Conservation (phyloP, 768 basidiomycete species). For the Lepiota venenata region DNA sequence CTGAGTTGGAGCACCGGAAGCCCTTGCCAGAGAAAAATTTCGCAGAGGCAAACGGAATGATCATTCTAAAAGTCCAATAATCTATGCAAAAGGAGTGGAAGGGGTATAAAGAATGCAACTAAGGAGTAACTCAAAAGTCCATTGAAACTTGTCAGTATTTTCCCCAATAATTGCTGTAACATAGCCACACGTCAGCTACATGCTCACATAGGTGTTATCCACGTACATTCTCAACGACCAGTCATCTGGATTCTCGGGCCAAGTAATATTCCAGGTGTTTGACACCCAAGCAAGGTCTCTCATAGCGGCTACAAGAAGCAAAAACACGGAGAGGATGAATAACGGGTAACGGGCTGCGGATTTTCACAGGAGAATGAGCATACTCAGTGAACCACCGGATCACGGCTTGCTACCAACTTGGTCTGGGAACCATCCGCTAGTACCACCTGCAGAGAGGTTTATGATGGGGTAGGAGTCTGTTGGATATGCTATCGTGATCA, state of each 20-base stretch:
- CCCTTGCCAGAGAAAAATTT: no score
- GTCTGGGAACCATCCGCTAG: conserved; percentile 89
- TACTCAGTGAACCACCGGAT: conserved; percentile 49
- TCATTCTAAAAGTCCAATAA: no score
- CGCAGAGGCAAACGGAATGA: no score
- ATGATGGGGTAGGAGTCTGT: conserved; percentile 77
- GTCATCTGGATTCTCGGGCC: conserved; percentile 57
- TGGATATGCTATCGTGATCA: conserved; percentile 13
- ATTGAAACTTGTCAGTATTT: no score
- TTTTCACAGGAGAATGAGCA: conserved; percentile 18
- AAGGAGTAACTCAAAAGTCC: not conserved
- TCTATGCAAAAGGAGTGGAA: no score
- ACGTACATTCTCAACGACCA: conserved; percentile 70
- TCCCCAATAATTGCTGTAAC: conserved; percentile 40
- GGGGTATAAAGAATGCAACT: no score
- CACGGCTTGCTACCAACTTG: conserved; percentile 71
- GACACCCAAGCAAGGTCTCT: conserved; percentile 70
- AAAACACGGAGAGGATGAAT: not conserved
- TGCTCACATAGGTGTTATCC: conserved; percentile 15
- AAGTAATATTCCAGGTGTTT: conserved; percentile 64
- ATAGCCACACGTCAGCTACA: conserved; percentile 1
- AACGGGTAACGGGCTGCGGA: not conserved
- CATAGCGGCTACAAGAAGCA: no score
- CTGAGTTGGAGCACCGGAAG: no score
- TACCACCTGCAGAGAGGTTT: conserved; percentile 75